Conservation (phyloP, 2,329 filamentous ascomycete genomes). For the Berkeleyomyces basicola region DNA sequence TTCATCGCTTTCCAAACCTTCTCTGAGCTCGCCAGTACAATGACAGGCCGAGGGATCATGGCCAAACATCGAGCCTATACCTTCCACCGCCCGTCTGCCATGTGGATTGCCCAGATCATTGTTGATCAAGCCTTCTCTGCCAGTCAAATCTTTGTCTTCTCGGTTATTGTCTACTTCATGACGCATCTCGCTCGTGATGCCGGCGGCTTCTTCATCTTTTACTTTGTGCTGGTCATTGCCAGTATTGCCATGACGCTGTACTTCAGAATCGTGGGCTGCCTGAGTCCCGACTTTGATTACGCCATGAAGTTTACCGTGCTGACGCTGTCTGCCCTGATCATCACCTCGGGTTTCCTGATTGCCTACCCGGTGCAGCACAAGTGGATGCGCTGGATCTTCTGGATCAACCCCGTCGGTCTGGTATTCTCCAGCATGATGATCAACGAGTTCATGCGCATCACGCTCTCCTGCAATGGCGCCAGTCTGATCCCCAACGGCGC, state of each 20-base stretch:
- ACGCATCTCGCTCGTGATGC: constrained; percentile 50
- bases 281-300: constrained; percentile 69
- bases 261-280: constrained; percentile 57
- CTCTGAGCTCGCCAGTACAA: constrained; percentile 56
- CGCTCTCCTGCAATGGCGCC: constrained; percentile 49
- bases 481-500: constrained; percentile 57
- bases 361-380: constrained; percentile 59
- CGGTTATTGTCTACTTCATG: constrained; percentile 68
- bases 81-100: constrained; percentile 64
- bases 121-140: constrained; percentile 61
- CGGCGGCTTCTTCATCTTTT: constrained; percentile 64
- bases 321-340: constrained; percentile 64
- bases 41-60: constrained; percentile 60
- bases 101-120: constrained; percentile 71
- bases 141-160: constrained; percentile 54
- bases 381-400: constrained; percentile 69
- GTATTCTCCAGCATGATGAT: constrained; percentile 68
- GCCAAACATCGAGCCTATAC: constrained; percentile 75
- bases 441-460: constrained; percentile 61
- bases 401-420: constrained; percentile 57
- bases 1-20: constrained; percentile 86
- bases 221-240: constrained; percentile 49
- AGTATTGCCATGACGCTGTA: constrained; percentile 62
- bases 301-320: constrained; percentile 70
- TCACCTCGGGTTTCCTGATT: constrained; percentile 71